A percentile compares a stretch with the other conserved stretches of the same genome.
phyloP scores from a whole-genome alignment of 2,329 filamentous ascomycete genomes.

The Colletotrichum shisoi region DNA sequence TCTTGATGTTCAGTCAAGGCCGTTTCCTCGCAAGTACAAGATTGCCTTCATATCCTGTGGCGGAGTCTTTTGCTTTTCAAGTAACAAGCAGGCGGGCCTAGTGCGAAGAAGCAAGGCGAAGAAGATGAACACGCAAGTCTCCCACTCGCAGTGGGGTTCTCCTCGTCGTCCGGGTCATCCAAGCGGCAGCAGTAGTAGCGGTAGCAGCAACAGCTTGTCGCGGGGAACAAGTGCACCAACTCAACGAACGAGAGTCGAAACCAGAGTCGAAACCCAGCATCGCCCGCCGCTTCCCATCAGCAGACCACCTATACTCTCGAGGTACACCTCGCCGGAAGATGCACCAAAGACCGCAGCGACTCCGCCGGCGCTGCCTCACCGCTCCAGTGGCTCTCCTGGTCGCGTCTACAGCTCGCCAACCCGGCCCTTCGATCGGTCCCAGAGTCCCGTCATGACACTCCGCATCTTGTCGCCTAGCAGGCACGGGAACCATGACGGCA shows the following conservation, averaged over 20 bases:
- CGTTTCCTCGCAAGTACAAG: background rate
- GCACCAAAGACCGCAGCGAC: background rate
- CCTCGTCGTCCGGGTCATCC: slow-evolving; percentile 13
- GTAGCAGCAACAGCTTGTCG: background rate
- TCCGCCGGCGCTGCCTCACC: background rate
- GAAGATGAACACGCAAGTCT: slow-evolving; percentile 27
- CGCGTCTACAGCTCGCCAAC: slow-evolving; percentile 32
- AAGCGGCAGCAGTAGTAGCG: background rate
- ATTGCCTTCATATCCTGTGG: background rate
- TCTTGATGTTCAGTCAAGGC: background rate
- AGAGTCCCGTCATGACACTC: slow-evolving; percentile 32
- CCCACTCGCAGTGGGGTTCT: slow-evolving; percentile 14
- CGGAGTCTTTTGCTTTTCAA: background rate
- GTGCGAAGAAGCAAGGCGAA: background rate
- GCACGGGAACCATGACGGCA: background rate
- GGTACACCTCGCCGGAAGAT: slow-evolving; percentile 28
- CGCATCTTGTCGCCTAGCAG: slow-evolving; percentile 29
- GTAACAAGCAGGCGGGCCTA: background rate
- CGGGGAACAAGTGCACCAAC: slow-evolving; percentile 3
- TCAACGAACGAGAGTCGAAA: slow-evolving; percentile 14
- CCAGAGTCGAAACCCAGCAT: slow-evolving; percentile 23
- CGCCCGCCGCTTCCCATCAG: slow-evolving; percentile 10
- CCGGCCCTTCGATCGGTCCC: slow-evolving; percentile 19
- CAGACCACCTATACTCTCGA: slow-evolving; percentile 17
- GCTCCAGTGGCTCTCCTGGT: slow-evolving; percentile 18